Conservation (phyloP, 169 alveolate genomes). For the Cryptosporidium andersoni region DNA sequence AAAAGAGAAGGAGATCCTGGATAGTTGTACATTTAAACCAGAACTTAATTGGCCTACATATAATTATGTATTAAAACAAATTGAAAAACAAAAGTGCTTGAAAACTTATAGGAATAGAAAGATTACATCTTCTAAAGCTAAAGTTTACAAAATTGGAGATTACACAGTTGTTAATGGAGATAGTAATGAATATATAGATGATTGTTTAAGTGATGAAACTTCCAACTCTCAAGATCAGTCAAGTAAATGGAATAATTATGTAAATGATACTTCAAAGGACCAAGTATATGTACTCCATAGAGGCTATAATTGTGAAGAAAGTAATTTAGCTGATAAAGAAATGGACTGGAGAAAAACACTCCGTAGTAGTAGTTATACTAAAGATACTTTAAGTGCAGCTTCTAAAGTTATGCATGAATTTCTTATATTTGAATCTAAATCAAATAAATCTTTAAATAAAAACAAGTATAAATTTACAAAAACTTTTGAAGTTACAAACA, state of each 20-base stretch:
- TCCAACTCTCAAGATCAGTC: not conserved
- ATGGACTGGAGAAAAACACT: conserved; percentile 3
- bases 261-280: conserved; percentile 17
- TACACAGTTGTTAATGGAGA: conserved; percentile 14
- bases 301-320: conserved; percentile 3
- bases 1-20: not conserved
- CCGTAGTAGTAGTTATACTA: not conserved
- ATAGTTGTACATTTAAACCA: conserved; percentile 52
- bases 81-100: not conserved
- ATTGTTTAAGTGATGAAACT: not conserved
- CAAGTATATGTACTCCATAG: conserved; percentile 32
- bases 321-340: not conserved
- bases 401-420: conserved; percentile 10
- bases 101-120: conserved; percentile 1
- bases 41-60: conserved; percentile 51
- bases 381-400: not conserved
- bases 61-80: not conserved
- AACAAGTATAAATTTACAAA: not conserved
- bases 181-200: conserved; percentile 18
- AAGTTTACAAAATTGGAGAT: not conserved
- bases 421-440: conserved; percentile 1
- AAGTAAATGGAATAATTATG: conserved; percentile 31
- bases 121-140: not conserved
- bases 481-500: not conserved
- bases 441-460: not conserved